Evolutionary conservation across 257 asterid species (phyloP).

Genomic region (Nicotiana knightiana): DNA sequence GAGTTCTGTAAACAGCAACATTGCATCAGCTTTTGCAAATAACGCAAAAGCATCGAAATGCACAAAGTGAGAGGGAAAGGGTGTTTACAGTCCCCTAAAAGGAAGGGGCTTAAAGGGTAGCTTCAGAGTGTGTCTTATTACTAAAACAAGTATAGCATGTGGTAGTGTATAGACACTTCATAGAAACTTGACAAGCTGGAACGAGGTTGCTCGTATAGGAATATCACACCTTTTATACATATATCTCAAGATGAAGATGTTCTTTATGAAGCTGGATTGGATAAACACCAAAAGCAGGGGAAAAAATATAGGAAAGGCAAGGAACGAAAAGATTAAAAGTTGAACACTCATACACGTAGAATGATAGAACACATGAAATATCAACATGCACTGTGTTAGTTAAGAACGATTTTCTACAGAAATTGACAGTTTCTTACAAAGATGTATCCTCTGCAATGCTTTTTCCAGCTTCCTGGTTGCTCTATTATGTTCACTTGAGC

Average conservation of each 20-base stretch:
- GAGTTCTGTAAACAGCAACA: conserved; percentile 49
- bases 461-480: background rate
- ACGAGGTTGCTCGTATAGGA: background rate
- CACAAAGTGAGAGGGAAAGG: background rate
- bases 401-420: background rate
- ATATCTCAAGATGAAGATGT: background rate
- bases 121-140: background rate
- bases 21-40: conserved; percentile 11
- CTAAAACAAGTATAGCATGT: background rate
- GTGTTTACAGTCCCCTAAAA: background rate
- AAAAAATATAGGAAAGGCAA: background rate
- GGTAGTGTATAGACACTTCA: background rate
- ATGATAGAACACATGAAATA: background rate
- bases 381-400: background rate
- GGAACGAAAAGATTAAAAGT: background rate
- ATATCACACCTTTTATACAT: background rate
- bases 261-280: background rate
- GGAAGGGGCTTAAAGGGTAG: background rate
- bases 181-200: background rate
- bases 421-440: background rate
- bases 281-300: background rate
- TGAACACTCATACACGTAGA: background rate
- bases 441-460: background rate
- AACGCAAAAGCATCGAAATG: background rate
- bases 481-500: background rate